Conservation (phyloP, 2,329 filamentous ascomycete genomes). For the Phialophora chinensis region DNA sequence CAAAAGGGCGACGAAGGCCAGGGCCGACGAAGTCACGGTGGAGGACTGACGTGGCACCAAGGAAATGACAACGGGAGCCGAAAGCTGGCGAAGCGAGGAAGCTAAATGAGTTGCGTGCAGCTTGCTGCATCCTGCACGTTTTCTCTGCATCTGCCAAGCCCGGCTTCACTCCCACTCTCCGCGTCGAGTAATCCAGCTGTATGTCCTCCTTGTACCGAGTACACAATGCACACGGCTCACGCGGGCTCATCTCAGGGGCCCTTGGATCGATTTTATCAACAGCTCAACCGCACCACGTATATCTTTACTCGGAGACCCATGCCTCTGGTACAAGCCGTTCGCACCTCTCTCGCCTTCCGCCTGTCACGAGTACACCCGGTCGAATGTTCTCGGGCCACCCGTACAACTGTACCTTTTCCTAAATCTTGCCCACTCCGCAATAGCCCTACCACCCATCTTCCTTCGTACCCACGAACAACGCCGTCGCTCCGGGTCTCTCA, state of each 20-base stretch:
- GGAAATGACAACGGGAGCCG: constrained; percentile 9
- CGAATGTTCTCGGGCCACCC: not conserved
- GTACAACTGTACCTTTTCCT: not conserved
- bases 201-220: not conserved
- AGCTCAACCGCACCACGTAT: not conserved
- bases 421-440: not conserved
- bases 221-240: not conserved
- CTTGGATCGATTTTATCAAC: not conserved
- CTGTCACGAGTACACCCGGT: not conserved
- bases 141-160: constrained; percentile 1
- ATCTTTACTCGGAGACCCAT: not conserved
- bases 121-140: constrained; percentile 1
- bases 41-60: constrained; percentile 30
- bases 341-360: not conserved
- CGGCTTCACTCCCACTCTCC: not conserved
- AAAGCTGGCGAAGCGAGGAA: constrained; percentile 12
- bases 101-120: constrained; percentile 18
- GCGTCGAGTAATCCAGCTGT: not conserved
- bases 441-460: not conserved
- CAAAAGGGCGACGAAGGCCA: not conserved
- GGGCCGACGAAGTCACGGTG: not conserved
- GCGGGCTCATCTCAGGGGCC: not conserved
- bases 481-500: not conserved
- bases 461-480: not conserved
- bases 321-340: not conserved